These are phyloP conservation scores for Pseudozyma sp. DNA, from an alignment of 1,284 basidiomycete species.

Conservation along the genomic window DNA sequence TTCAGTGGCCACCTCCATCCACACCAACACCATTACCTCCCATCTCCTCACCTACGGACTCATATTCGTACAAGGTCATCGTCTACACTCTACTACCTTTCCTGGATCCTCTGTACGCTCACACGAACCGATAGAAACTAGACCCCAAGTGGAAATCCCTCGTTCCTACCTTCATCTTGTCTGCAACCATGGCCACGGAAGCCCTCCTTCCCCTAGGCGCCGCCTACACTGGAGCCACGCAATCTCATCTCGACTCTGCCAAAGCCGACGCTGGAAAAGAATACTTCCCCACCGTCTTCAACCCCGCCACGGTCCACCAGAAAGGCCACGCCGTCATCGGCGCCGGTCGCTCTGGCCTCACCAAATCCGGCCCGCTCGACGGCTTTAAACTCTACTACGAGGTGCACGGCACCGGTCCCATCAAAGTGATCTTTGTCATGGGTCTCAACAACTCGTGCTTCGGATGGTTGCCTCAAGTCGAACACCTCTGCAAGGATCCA, in stretches of 20 bases:
- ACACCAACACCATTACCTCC: background rate
- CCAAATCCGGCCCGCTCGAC: conserved; percentile 13
- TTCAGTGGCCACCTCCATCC: background rate
- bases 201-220: conserved; percentile 57
- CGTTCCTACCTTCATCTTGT: background rate
- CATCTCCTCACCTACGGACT: no score
- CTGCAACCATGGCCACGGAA: conserved; percentile 37
- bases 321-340: conserved; percentile 46
- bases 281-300: conserved; percentile 62
- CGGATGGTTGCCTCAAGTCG: conserved; percentile 69
- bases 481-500: conserved; percentile 60
- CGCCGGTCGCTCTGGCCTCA: conserved; percentile 17
- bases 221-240: conserved; percentile 60
- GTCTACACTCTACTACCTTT: no score
- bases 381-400: conserved; percentile 67
- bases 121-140: background rate
- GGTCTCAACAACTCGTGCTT: conserved; percentile 69
- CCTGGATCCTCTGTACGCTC: background rate
- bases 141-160: background rate
- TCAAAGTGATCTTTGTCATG: conserved; percentile 65
- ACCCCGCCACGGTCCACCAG: conserved; percentile 50
- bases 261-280: conserved; percentile 32
- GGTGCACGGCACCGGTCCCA: conserved; percentile 63
- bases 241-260: conserved; percentile 35
- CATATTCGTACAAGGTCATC: no score